These are phyloP conservation scores for Anisogramma anomala DNA, from an alignment of 2,329 filamentous ascomycete genomes.

Conservation along the genomic window DNA sequence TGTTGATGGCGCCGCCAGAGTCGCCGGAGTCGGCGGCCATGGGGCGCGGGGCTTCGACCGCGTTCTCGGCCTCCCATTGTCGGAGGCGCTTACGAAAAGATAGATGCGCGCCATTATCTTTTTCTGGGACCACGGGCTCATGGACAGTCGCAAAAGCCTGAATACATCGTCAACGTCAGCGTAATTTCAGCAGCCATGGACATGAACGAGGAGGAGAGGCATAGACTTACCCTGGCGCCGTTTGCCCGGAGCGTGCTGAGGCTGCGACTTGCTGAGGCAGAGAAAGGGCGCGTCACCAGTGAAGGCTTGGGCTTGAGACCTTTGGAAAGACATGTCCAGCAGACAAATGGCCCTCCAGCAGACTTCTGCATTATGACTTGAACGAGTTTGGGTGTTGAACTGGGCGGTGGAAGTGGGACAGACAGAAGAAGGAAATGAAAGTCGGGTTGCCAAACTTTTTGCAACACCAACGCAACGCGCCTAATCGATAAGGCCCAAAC, in stretches of 20 bases:
- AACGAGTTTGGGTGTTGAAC: background rate
- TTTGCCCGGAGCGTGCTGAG: background rate
- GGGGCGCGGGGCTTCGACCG: slow-evolving; percentile 14
- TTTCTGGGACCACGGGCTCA: background rate
- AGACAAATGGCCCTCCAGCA: slow-evolving; percentile 21
- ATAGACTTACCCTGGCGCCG: background rate
- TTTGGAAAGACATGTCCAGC: slow-evolving; percentile 22
- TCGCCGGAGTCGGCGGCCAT: slow-evolving; percentile 21
- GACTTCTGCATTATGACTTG: slow-evolving; percentile 22
- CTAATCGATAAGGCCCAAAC: background rate
- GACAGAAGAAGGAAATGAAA: background rate
- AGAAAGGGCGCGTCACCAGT: slow-evolving; percentile 1
- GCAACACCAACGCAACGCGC: background rate
- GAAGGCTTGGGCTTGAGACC: background rate
- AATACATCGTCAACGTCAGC: background rate
- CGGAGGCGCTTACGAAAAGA: slow-evolving; percentile 31
- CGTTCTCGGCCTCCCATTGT: slow-evolving; percentile 30
- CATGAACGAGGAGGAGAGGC: background rate
- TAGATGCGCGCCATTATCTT: background rate
- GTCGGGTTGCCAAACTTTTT: background rate
- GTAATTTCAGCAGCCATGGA: background rate
- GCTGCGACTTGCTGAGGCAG: background rate
- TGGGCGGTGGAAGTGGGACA: background rate
- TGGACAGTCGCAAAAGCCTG: slow-evolving; percentile 8
- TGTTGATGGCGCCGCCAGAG: slow-evolving; percentile 23